Evolutionary conservation across 2,329 filamentous ascomycete species (phyloP), one percentile per base, ranked within the genome.

Genomic region (Diaporthe ilicicola): DNA sequence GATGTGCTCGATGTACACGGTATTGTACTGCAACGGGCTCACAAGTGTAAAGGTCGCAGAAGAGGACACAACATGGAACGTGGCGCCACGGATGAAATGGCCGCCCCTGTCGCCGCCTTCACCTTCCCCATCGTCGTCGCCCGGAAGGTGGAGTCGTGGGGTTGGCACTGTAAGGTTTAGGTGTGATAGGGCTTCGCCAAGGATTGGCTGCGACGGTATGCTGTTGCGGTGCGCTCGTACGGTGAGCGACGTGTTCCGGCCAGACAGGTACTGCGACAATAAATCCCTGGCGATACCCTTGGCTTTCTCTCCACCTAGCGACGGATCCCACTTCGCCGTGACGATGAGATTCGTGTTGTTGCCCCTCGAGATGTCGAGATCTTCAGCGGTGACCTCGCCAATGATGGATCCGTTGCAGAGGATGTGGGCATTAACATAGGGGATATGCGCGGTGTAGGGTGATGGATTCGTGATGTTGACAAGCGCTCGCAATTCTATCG

Each of bases 381-480:
- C 84, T 69, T 86, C 84, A 2, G 90, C 89, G 0, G 88, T 92
- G 15, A 93, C 91, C 78, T 95, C 92, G 39, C 93, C 96, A 42
- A 99, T 84, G 9, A 92, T 79, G 0, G 91, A 91, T 13, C 87
- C 90, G 76, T 97, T 95, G 76, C 90, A 90, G 37, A 93, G 79
- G 51, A 98, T 82, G 73, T 94, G 89, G 53, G 97, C 87, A 78
- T 92, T 94, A 74, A 94, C 82, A 73, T 90, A 95, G 1, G 95
- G 95, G n/a, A 98, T 85, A 2, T 85, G 85, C 4, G 94, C 95
- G 5, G 93, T 91, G 79, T 98, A 98, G 4, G 91, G 88, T 0
- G 95, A 97, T 1, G 95, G 95, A 77, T 99, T 99, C 4, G 93
- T 97, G 72, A 97, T 87, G 78, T 96, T 97, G 76, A 97, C 86